Evolutionary conservation across 164 flowering plant species (phyloP).

Genomic region (Chloranthus sessilifolius): DNA sequence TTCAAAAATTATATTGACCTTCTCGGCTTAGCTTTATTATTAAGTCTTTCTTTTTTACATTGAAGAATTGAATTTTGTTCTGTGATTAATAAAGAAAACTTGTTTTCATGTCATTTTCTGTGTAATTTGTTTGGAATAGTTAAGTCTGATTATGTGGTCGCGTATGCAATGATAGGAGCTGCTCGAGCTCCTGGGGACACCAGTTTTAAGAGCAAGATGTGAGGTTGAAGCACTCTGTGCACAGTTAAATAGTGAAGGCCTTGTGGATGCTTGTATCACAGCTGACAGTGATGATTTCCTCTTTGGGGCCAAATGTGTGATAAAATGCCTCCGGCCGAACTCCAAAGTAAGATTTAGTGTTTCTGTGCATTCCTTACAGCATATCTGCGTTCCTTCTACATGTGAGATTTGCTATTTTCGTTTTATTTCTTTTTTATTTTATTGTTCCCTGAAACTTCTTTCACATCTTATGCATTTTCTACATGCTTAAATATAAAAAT

Average conservation of each 20-base stretch:
- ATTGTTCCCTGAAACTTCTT: no score
- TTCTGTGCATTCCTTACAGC: background rate
- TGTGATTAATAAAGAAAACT: no score
- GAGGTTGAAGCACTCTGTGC: conserved; percentile 99
- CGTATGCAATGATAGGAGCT: conserved; percentile 69
- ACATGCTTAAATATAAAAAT: no score
- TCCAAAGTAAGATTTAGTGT: conserved; percentile 45
- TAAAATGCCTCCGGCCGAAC: conserved; percentile 61
- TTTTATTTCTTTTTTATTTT: no score
- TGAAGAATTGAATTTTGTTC: no score
- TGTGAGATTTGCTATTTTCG: background rate
- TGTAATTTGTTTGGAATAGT: no score
- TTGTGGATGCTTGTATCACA: conserved; percentile 90
- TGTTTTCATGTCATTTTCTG: no score
- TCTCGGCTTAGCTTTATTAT: no score
- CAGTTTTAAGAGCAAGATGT: conserved; percentile 63
- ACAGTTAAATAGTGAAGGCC: conserved; percentile 66
- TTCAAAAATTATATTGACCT: no score
- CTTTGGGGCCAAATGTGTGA: conserved; percentile 85
- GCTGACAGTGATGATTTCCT: conserved; percentile 94
- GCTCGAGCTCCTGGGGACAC: conserved; percentile 85
- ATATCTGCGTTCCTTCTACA: background rate
- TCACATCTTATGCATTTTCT: no score
- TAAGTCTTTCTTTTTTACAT: no score
- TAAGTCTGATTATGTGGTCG: no score